Conservation (phyloP, 163 green algal species). For the Botryococcus braunii region DNA sequence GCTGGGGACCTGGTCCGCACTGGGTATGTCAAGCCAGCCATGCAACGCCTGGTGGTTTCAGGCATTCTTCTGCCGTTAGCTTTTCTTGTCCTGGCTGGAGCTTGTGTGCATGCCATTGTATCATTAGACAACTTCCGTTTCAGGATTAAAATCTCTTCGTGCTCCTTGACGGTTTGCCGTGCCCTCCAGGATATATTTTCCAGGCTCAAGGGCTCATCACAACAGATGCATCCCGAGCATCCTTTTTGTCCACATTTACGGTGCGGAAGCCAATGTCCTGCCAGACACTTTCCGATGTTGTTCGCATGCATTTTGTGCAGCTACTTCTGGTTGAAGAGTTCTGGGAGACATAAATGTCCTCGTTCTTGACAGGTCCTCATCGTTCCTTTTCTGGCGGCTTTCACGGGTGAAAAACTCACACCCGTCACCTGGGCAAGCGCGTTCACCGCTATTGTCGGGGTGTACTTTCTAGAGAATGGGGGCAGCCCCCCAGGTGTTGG, state of each 20-base stretch:
- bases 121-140: neutral
- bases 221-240: constrained; percentile 58
- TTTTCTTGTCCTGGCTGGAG: neutral
- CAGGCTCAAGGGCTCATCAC: constrained; percentile 58
- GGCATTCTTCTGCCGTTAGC: no score
- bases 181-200: constrained; percentile 44
- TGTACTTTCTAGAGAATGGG: constrained; percentile 55
- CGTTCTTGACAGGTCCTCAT: no score
- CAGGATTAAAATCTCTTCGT: neutral
- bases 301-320: constrained; percentile 6
- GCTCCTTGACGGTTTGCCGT: neutral
- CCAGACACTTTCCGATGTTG: neutral
- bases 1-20: constrained; percentile 53
- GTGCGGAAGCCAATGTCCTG: constrained; percentile 32
- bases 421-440: constrained; percentile 50
- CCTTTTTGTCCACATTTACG: constrained; percentile 75
- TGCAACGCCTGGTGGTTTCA: no score
- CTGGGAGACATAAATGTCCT: no score
- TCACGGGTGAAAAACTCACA: constrained; percentile 50
- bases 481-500: constrained; percentile 30
- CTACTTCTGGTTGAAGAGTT: no score
- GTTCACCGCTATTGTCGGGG: constrained; percentile 47
- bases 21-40: constrained; percentile 51
- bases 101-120: neutral
- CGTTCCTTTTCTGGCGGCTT: constrained; percentile 66